phyloP scores from a whole-genome alignment of 2,329 filamentous ascomycete genomes.

The Fusarium sp. region DNA sequence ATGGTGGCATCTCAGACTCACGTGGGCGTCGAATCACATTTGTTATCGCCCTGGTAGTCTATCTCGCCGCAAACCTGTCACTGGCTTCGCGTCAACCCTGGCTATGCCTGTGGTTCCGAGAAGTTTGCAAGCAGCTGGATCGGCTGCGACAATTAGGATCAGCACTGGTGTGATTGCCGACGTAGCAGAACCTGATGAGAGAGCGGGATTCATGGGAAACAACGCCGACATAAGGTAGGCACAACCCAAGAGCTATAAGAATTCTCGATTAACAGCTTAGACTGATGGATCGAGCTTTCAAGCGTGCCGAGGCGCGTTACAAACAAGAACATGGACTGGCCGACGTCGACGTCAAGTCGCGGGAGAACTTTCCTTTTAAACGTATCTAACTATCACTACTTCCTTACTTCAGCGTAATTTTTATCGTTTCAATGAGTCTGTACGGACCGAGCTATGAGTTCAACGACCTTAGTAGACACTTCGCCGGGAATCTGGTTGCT shows the following conservation, averaged over 20 bases:
- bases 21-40: background rate
- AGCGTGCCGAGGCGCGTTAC: background rate
- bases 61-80: background rate
- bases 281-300: conserved; percentile 2
- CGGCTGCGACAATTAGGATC: conserved; percentile 35
- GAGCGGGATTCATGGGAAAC: conserved; percentile 34
- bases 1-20: background rate
- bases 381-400: background rate
- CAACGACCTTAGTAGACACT: background rate
- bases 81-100: background rate
- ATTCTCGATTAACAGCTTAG: too few relatives aligned
- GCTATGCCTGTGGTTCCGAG: conserved; percentile 8
- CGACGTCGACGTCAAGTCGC: background rate
- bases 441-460: background rate
- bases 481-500: background rate
- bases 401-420: background rate
- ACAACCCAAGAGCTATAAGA: background rate
- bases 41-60: background rate
- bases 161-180: conserved; percentile 36
- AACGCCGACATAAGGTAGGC: conserved; percentile 7
- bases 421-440: background rate
- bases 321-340: background rate
- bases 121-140: conserved; percentile 34
- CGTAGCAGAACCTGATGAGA: conserved; percentile 28
- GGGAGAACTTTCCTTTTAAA: background rate